Evolutionary conservation across 2,329 filamentous ascomycete genomes (phyloP).

Genomic region (Cordyceps farinosa): DNA sequence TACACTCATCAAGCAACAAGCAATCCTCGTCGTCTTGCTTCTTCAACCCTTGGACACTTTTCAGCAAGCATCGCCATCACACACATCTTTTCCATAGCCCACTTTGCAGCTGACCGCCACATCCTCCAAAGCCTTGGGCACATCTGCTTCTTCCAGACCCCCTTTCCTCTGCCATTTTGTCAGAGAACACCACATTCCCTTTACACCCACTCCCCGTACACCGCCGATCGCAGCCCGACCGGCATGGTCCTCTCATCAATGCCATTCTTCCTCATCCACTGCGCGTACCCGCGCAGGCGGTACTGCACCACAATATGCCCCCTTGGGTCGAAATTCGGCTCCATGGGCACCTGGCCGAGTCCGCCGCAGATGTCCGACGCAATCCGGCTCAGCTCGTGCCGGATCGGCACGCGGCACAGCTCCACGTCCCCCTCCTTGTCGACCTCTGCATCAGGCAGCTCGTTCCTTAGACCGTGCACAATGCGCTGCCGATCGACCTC

Average conservation of each 20-base stretch:
- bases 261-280: slow-evolving; percentile 9
- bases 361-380: slow-evolving; percentile 12
- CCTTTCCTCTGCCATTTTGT: no score
- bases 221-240: not conserved
- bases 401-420: not conserved
- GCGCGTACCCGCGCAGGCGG: not conserved
- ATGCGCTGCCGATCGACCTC: slow-evolving; percentile 8
- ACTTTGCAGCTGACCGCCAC: no score
- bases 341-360: slow-evolving; percentile 16
- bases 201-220: slow-evolving; percentile 1
- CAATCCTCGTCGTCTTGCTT: no score
- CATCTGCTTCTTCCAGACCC: no score
- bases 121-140: no score
- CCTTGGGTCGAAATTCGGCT: slow-evolving; percentile 13
- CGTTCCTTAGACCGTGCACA: slow-evolving; percentile 14
- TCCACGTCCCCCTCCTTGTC: slow-evolving; percentile 7
- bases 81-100: no score
- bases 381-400: not conserved
- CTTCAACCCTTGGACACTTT: no score
- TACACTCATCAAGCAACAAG: no score
- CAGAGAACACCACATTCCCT: not conserved
- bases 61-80: no score
- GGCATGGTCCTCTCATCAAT: not conserved
- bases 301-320: slow-evolving; percentile 13
- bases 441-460: not conserved